These are phyloP conservation scores for Peronospora tabacina DNA, from an alignment of 352 stramenopile genomes.

Conservation along the genomic window DNA sequence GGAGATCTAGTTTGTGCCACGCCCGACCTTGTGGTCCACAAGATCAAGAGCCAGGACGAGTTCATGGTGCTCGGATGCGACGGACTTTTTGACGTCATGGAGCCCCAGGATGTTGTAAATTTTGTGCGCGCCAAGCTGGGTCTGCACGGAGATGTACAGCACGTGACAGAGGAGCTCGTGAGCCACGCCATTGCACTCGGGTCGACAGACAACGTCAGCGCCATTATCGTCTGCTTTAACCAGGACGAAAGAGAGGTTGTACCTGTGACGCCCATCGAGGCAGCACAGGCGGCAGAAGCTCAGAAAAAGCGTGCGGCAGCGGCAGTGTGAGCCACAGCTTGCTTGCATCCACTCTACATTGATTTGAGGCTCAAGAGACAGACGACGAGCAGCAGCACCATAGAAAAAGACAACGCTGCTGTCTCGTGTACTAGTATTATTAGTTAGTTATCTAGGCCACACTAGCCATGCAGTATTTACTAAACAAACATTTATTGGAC, in stretches of 20 bases:
- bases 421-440: conserved; percentile 30
- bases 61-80: conserved; percentile 81
- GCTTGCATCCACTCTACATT: not conserved
- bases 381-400: conserved; percentile 18
- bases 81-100: conserved; percentile 82
- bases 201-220: conserved; percentile 80
- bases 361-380: conserved; percentile 8
- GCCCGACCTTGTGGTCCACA: conserved; percentile 55
- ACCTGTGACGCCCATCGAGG: conserved; percentile 32
- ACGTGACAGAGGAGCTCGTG: conserved; percentile 76
- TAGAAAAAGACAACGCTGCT: conserved; percentile 23
- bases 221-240: conserved; percentile 73
- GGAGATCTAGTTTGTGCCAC: conserved; percentile 69
- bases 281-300: conserved; percentile 23
- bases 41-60: conserved; percentile 52
- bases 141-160: conserved; percentile 63
- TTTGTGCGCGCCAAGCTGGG: conserved; percentile 69
- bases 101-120: conserved; percentile 71
- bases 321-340: conserved; percentile 8
- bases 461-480: conserved; percentile 24
- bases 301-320: conserved; percentile 26
- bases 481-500: conserved; percentile 18
- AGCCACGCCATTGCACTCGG: conserved; percentile 73
- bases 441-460: conserved; percentile 25
- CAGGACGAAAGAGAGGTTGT: conserved; percentile 35